Base-by-base conservation (phyloP, 768 basidiomycete species). In the Royoungia palumana region DNA sequence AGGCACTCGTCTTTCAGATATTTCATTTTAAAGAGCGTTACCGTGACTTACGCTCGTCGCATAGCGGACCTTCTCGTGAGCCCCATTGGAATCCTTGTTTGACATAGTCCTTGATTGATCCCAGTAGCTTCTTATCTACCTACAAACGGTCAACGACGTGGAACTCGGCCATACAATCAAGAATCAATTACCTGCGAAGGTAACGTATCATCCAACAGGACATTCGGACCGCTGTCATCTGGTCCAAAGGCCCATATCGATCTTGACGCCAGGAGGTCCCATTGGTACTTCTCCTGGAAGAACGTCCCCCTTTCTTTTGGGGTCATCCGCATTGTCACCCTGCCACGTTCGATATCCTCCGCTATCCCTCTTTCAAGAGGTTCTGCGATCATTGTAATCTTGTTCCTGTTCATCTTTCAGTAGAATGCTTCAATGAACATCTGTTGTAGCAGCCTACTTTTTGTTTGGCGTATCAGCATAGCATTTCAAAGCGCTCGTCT, bases 21-120 rank as follows among this genome's bases (percentile, higher is more conserved):
- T 41, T 43, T 24, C 41, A 41, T 48, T 35, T 5, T 7, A 20
- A 50, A 22, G 9, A 47, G 27, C 39, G 49, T 11, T 35, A 8
- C 40, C 5, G n/a, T 20, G 37, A 83, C 95, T 80, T 61, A 97
- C 95, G 96, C 71, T 99, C 96, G 64, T 99, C 96, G 63, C 96
- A 98, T 35, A 99, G 65, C 34, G 96, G 96, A 7, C 96, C 96
- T 75, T 99, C 96, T 42, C 96, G 81, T 41, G 95, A 86, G 42
- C 93, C 96, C 96, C 96, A 98, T 64, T 96, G 96, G 84, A 99
- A 99, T 30, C 96, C 96, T 71, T 99, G 96, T 72, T 93, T 97
- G 62, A 99, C 86, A 54, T 93, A 87, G 56, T 98, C 95, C 70
- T 84, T 94, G 47, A 97, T 91, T 6, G 87, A 85, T 30, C 79